phyloP scores from a whole-genome alignment of 2,329 filamentous ascomycete species.

The Claviceps arundinis region DNA sequence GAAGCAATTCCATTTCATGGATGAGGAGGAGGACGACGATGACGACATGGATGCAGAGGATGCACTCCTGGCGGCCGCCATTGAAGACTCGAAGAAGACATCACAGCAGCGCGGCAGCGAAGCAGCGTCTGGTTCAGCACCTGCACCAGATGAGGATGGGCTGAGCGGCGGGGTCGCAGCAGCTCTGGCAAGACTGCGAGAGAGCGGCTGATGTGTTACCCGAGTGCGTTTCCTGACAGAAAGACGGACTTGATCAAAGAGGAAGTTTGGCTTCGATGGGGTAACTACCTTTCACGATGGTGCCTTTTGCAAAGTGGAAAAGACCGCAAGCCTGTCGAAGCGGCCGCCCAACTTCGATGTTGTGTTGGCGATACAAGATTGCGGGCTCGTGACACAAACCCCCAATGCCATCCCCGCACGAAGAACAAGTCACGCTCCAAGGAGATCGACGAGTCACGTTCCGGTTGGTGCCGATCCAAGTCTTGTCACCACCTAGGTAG shows the following conservation, averaged over 20 bases:
- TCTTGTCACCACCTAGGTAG: no score
- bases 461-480: no score
- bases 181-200: conserved; percentile 44
- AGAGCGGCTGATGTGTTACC: conserved; percentile 16
- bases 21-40: conserved; percentile 25
- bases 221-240: neutral
- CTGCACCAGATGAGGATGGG: conserved; percentile 12
- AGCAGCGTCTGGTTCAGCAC: conserved; percentile 7
- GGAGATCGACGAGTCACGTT: no score
- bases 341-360: no score
- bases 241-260: neutral
- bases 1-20: conserved; percentile 25
- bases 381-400: neutral
- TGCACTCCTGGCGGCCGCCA: conserved; percentile 29
- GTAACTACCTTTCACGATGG: no score
- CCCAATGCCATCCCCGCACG: neutral
- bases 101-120: conserved; percentile 17
- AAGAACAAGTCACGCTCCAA: neutral
- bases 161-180: conserved; percentile 46
- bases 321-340: no score
- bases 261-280: no score
- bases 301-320: no score
- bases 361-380: neutral
- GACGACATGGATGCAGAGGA: conserved; percentile 33
- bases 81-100: conserved; percentile 32